Base-by-base conservation (phyloP, 208 protist genomes). In the Trypanosoma mega region DNA sequence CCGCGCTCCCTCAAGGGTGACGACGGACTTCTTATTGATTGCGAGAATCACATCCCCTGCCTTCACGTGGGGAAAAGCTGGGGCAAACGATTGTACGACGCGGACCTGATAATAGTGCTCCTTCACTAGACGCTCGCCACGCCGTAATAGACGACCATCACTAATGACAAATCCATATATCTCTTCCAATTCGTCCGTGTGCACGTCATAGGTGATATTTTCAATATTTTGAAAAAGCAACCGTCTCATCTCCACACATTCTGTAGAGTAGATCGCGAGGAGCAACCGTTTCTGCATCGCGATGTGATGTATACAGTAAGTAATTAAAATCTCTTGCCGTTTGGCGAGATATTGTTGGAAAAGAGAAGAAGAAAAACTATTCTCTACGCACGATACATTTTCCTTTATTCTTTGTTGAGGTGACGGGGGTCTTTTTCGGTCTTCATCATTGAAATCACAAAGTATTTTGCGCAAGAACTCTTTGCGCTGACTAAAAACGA, bases 81-180 rank as follows among this genome's bases (percentile, higher is more conserved):
- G 44, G 20, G 18, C 3, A 9, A 50, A 20, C 2, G 56, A 52
- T 49, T 62, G 56, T 18, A 62, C 43, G 23, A 62, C 56, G 18
- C 56, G 56, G 6, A 62, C 14, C 56, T 62, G 41, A 47, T 62
- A 62, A 27, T 43, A 62, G 44, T 50, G 44, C 31, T 52, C 44
- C 14, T 51, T 62, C 26, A 52, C 29, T 20, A 16, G 2, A 11
- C 31, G 44, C 14, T 33, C 31, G 24, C 56, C 44, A 52, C 26
- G 56, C 5, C 41, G 30, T 14, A 41, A 20, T 33, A 62, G 20
- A 33, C 41, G 30, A 30, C 41, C 56, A 47, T 62, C 44, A 36
- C 44, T 62, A 6, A 62, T 21, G 9, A 62, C 44, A 2, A 62
- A 21, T 2, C 56, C 56, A 62, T 62, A 62, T n/a, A 41, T 18